Evolutionary conservation across 169 alveolate genomes (phyloP), one percentile per base, ranked within the genome.

Genomic region (Plasmodium coatneyi): DNA sequence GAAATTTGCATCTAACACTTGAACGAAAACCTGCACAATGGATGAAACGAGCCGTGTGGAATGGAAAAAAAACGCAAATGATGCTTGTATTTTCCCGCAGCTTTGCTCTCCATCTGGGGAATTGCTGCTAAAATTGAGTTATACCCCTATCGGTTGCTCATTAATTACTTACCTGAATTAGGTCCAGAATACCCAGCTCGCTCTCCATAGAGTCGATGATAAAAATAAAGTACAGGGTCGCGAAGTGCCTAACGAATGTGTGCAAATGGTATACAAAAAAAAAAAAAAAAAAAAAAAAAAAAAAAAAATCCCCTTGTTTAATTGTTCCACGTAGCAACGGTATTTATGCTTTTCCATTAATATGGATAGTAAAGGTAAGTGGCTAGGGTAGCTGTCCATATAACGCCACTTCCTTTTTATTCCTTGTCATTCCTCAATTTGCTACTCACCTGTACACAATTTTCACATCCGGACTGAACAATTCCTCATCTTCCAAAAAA

Each of bases 141-240:
- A 22, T 66, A 19, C 76, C 14, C 36, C 41, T 66, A 10, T 19
- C 14, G 76, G n/a, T 14, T 49, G 60, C 80, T 10, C 28, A 41
- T 30, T 41, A 36, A 46, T 22, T 46, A 28, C 81, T 16, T 22
- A 97, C 97, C 95, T 98, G 98, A 36, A 97, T 96, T 43, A 98
- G 92, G 82, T 98, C 99, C 25, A 98, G 96, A 12, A 96, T 95
- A 6, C 98, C 98, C 41, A 98, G 95, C 72, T 97, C 99, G 92
- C 98, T 97, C 94, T 98, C 99, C 76, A 96, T 96, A 28, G 97
- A 95, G 94, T 98, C 99, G 28, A 97, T 96, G 39, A 97, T 96
- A 80, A 98, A 97, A 79, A 97, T 93, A 94, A 98, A 97, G 95
- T 92, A 96, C 43, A 98, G 96, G 0, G 99, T 97, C 2, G 99